Percentiles rank a stretch among this genome's conserved stretches.
Evolutionary conservation across 306 rosid species (phyloP).

Genomic region (Quercus wislizeni): DNA sequence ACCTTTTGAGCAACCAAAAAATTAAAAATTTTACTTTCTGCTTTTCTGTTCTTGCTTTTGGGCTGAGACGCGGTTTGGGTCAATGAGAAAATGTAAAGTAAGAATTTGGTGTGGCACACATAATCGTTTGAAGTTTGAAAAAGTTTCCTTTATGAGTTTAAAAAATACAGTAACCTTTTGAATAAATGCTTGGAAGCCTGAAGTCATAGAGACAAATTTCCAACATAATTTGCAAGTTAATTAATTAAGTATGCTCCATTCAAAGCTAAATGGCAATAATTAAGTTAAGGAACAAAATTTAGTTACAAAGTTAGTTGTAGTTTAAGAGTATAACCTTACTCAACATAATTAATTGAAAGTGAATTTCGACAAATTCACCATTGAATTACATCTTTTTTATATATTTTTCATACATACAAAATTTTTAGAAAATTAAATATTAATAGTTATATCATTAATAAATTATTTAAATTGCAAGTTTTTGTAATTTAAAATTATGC

Average conservation of each 20-base stretch:
- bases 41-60: neutral
- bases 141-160: neutral
- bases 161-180: neutral
- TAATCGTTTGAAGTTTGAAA: neutral
- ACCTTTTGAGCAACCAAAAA: neutral
- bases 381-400: too few species aligned
- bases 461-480: too few species aligned
- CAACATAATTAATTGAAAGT: too few species aligned
- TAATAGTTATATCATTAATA: too few species aligned
- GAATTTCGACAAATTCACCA: too few species aligned
- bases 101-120: neutral
- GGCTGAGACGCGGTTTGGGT: neutral
- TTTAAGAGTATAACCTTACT: too few species aligned
- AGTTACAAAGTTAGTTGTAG: too few species aligned
- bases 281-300: too few species aligned
- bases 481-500: too few species aligned
- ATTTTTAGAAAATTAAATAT: too few species aligned
- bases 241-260: neutral
- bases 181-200: neutral
- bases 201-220: neutral
- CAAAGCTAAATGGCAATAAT: neutral
- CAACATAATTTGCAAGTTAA: constrained; percentile 7
- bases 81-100: neutral
- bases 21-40: neutral
- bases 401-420: too few species aligned